Evolutionary conservation across 768 basidiomycete genomes (phyloP).

Genomic region (Termitomyces sp.): DNA sequence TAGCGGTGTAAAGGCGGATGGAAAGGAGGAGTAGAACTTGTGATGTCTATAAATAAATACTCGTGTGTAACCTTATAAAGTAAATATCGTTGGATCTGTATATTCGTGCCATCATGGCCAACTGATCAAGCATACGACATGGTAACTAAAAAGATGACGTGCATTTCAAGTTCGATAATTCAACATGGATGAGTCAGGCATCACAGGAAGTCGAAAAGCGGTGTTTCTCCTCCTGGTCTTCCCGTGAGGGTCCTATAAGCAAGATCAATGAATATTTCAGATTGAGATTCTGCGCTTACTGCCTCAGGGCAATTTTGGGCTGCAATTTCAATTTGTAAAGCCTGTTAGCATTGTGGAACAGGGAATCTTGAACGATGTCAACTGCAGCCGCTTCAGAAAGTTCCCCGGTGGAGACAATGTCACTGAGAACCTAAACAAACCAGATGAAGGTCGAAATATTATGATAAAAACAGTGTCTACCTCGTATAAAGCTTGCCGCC

Average conservation of each 20-base stretch:
- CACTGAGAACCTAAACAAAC: constrained; percentile 45
- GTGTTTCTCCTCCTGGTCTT: neutral
- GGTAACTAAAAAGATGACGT: neutral
- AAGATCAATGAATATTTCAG: neutral
- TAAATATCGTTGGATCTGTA: neutral
- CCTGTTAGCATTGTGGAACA: constrained; percentile 64
- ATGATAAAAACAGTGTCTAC: constrained; percentile 25
- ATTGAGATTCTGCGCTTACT: neutral
- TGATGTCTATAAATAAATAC: neutral
- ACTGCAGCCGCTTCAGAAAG: constrained; percentile 52
- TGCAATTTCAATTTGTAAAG: constrained; percentile 53
- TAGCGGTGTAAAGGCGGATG: neutral
- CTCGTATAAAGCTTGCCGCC: constrained; percentile 53
- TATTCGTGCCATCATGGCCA: neutral
- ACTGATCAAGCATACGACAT: neutral
- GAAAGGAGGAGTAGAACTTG: neutral
- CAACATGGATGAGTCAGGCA: neutral
- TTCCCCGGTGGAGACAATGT: constrained; percentile 40
- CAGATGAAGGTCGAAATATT: neutral
- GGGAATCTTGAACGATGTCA: constrained; percentile 42
- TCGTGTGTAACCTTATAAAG: constrained; percentile 4
- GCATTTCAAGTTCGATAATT: neutral
- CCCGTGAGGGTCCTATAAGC: neutral
- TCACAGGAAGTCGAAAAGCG: neutral
- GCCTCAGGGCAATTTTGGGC: constrained; percentile 3